Conservation (phyloP, 208 protist species). For the Zelonia costaricensis region DNA sequence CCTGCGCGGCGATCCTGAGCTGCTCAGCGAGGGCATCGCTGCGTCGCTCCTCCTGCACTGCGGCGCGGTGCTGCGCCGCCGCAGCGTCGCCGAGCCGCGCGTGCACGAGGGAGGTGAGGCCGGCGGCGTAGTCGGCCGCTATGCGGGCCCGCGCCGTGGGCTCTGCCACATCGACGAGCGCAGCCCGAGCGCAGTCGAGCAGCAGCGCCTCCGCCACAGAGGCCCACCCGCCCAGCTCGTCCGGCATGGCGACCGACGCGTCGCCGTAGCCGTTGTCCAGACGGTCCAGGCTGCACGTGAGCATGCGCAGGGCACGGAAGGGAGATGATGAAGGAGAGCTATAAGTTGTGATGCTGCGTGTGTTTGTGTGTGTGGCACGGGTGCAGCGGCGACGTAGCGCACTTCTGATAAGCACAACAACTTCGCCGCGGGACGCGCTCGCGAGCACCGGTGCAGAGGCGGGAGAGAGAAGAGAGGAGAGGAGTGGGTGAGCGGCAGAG, state of each 20-base stretch:
- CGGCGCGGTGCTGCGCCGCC: slow-evolving; percentile 8
- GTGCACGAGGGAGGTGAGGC: slow-evolving; percentile 11
- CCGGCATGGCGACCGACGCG: not conserved
- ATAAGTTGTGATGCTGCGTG: no score
- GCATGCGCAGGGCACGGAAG: slow-evolving; percentile 6
- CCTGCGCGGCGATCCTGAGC: slow-evolving; percentile 2
- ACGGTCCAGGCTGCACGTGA: slow-evolving; percentile 1
- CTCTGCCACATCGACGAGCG: slow-evolving; percentile 29
- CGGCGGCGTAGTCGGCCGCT: slow-evolving; percentile 4
- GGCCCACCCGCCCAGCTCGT: slow-evolving; percentile 42
- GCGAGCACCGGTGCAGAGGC: no score
- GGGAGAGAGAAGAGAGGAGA: no score
- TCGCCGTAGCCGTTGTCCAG: not conserved
- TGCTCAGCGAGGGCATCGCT: not conserved
- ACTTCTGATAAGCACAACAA: no score
- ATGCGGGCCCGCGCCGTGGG: slow-evolving; percentile 24
- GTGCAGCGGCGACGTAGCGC: no score
- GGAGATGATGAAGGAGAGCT: no score
- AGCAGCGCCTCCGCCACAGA: slow-evolving; percentile 31
- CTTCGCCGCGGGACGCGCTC: no score
- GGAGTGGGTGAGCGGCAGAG: no score
- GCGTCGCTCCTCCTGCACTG: not conserved
- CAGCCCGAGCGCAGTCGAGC: slow-evolving; percentile 16
- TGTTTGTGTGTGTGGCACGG: no score
- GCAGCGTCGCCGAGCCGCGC: not conserved